phyloP scores from a whole-genome alignment of 371 early-diverging fungal species.

The Apophysomyces elegans region DNA sequence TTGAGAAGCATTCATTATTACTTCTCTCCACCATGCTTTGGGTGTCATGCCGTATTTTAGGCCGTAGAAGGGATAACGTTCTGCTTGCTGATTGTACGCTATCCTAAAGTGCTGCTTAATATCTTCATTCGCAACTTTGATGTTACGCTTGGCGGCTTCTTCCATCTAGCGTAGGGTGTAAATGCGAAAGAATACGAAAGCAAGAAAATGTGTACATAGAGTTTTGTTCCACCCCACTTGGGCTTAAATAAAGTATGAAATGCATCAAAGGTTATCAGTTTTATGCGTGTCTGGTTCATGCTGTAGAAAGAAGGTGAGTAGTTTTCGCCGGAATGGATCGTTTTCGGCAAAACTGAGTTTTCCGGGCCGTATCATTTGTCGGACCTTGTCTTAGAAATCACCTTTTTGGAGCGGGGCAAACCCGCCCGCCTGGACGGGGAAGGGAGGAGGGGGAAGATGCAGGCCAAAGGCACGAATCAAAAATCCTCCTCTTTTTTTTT shows the following conservation, averaged over 20 bases:
- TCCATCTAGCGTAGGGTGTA: conserved; percentile 30
- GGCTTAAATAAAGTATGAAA: conserved; percentile 53
- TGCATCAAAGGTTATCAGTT: conserved; percentile 49
- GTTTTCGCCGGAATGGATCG: too few species aligned
- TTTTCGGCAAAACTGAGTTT: too few species aligned
- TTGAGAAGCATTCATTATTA: background rate
- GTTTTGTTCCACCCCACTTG: conserved; percentile 33
- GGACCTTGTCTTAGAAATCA: background rate
- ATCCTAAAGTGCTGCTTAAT: conserved; percentile 41
- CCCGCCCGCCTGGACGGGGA: conserved; percentile 2
- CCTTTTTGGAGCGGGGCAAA: background rate
- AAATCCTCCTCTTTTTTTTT: conserved; percentile 9
- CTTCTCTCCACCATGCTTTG: conserved; percentile 50
- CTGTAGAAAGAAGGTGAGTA: background rate
- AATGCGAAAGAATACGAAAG: background rate
- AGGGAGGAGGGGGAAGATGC: conserved; percentile 2
- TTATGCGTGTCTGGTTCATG: conserved; percentile 21
- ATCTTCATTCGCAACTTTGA: conserved; percentile 34
- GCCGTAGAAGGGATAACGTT: conserved; percentile 49
- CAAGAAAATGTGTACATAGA: conserved; percentile 26
- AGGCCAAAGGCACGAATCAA: conserved; percentile 10
- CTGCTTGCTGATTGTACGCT: conserved; percentile 36
- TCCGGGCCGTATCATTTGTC: background rate
- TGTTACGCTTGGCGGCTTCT: conserved; percentile 41
- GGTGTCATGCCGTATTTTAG: conserved; percentile 37